phyloP scores from a whole-genome alignment of 2,329 filamentous ascomycete species.

The Penicillium sp. region DNA sequence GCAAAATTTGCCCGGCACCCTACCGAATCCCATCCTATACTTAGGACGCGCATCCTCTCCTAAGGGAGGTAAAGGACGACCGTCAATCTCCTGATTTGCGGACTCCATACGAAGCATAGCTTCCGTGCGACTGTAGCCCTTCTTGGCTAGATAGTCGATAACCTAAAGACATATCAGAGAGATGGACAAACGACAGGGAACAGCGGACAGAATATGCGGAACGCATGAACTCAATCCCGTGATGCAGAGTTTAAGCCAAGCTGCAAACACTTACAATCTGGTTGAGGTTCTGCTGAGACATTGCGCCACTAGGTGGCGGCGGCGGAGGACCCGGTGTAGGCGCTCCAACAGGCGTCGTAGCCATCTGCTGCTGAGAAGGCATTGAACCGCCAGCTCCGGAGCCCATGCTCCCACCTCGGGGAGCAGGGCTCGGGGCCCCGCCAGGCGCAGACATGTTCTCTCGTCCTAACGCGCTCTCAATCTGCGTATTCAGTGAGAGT shows the following conservation, averaged over 20 bases:
- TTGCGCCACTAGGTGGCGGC: constrained; percentile 46
- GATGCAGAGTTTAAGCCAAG: neutral
- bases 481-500: neutral
- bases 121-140: constrained; percentile 91
- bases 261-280: constrained; percentile 76
- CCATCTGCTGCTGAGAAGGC: constrained; percentile 54
- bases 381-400: constrained; percentile 43
- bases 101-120: constrained; percentile 92
- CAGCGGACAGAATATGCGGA: neutral
- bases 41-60: constrained; percentile 78
- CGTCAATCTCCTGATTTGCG: constrained; percentile 78
- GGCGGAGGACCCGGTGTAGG: constrained; percentile 45
- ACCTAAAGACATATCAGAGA: constrained; percentile 57
- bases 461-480: constrained; percentile 3
- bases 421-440: constrained; percentile 54
- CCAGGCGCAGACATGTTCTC: constrained; percentile 50
- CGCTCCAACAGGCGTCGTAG: constrained; percentile 52
- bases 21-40: constrained; percentile 73
- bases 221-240: neutral
- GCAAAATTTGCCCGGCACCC: constrained; percentile 20
- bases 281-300: constrained; percentile 89
- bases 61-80: constrained; percentile 69
- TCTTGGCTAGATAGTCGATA: constrained; percentile 93
- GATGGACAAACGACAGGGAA: constrained; percentile 3
- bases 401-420: constrained; percentile 55